These are phyloP conservation scores for Cyclotella atomus DNA, from an alignment of 108 stramenopile genomes.

Conservation along the genomic window DNA sequence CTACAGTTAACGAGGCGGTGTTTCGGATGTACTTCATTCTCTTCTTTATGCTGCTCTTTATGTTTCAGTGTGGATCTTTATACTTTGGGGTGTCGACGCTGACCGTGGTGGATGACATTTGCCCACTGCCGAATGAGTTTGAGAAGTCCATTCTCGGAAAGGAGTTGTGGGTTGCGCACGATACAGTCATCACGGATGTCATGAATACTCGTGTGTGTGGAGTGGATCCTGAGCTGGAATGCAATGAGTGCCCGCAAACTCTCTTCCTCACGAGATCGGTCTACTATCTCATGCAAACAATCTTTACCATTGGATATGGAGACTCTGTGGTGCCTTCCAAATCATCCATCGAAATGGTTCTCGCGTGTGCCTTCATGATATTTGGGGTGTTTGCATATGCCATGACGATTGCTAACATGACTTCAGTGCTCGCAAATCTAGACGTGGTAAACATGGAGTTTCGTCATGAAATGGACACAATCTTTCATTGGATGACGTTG, in stretches of 20 bases:
- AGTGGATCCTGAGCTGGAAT: slow-evolving; percentile 14
- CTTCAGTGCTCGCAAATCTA: slow-evolving; percentile 58
- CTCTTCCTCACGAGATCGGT: slow-evolving; percentile 45
- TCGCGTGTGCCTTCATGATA: slow-evolving; percentile 51
- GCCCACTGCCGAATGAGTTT: slow-evolving; percentile 32
- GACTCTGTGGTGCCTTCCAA: slow-evolving; percentile 56
- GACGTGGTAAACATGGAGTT: slow-evolving; percentile 59
- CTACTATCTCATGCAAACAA: slow-evolving; percentile 62
- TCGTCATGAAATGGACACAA: slow-evolving; percentile 56
- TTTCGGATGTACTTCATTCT: slow-evolving; percentile 58
- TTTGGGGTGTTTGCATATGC: slow-evolving; percentile 54
- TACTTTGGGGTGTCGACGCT: slow-evolving; percentile 53
- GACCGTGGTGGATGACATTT: slow-evolving; percentile 40
- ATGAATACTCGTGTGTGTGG: slow-evolving; percentile 46
- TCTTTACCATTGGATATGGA: slow-evolving; percentile 68
- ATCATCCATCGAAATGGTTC: slow-evolving; percentile 44
- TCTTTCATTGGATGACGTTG: slow-evolving; percentile 43
- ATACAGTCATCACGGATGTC: slow-evolving; percentile 41
- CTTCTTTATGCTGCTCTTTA: slow-evolving; percentile 51
- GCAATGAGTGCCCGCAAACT: slow-evolving; percentile 46
- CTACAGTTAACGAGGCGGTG: slow-evolving; percentile 50
- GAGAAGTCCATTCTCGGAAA: slow-evolving; percentile 27
- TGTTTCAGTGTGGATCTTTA: slow-evolving; percentile 46
- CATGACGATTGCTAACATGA: slow-evolving; percentile 66
- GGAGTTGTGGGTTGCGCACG: slow-evolving; percentile 41